Base-by-base conservation (phyloP, 2,329 filamentous ascomycete species). In the Exutisphaerella laricina region DNA sequence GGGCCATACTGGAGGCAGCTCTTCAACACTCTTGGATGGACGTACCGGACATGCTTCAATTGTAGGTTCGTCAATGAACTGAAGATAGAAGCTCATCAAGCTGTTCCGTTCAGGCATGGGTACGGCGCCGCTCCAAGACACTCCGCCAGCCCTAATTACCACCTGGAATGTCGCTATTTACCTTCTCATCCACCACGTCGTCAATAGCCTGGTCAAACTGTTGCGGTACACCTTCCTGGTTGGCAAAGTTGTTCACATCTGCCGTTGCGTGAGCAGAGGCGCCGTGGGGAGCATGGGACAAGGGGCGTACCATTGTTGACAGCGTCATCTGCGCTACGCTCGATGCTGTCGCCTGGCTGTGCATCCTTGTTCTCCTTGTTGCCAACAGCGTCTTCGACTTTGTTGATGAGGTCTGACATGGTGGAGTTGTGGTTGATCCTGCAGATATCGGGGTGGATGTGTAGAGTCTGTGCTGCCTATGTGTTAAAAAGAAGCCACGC, bases 241-340 rank as follows among this genome's bases (percentile, higher is more conserved):
- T 36, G 13, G 44, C 44, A 4, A 33, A 20, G 33, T 43, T 42
- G 39, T 47, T 47, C 16, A 47, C 32, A 20, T 47, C 44, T 47
- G 22, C 12, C 2, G 7, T 20, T 14, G 10, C 8, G 21, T 41
- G n/a, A 41, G 22, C 22, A 37, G 16, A 10, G 14, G 13, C 13
- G 20, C 18, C 10, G 9, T n/a, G 8, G 4, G n/a, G 4, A 12
- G 6, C 5, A 16, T 3, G 20, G n/a, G n/a, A 5, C 7, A 13
- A 18, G 13, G 28, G 33, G 28, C 38, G 10, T 25, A 46, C 43
- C 23, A 4, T 36, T 14, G 40, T 47, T 47, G 17, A 36, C 39
- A 10, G 8, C 21, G 28, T 39, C 23, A 29, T 47, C 44, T 4
- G 44, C 39, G 9, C 17, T 38, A 13, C 20, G n/a, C 30, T 47